Evolutionary conservation across 305 asterid genomes (phyloP).

Genomic region (Stenogyne calaminthoides): DNA sequence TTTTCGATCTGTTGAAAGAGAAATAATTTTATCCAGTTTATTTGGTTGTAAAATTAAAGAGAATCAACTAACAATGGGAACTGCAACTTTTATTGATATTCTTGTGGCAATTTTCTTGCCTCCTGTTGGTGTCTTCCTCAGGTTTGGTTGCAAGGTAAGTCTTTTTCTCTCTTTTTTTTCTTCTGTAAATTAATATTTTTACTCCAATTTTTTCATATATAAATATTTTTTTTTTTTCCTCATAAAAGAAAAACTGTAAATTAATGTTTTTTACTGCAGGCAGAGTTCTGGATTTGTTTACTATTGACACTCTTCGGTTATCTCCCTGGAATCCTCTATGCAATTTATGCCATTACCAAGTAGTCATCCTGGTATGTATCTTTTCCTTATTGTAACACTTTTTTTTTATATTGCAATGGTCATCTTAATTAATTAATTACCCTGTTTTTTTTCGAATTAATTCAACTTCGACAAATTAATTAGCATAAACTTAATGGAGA

Average conservation of each 20-base stretch:
- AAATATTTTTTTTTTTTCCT: no score
- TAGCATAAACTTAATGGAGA: no score
- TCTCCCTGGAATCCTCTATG: conserved; percentile 61
- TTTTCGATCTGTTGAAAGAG: neutral
- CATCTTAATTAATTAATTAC: neutral
- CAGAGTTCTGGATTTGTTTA: conserved; percentile 59
- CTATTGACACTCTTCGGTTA: conserved; percentile 55
- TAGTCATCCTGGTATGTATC: conserved; percentile 12
- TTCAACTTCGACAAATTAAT: no score
- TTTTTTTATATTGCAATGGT: neutral
- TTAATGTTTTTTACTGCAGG: conserved; percentile 29
- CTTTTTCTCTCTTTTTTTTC: neutral
- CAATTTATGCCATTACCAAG: conserved; percentile 53
- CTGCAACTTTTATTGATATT: conserved; percentile 56
- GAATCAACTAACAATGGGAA: neutral
- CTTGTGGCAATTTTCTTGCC: conserved; percentile 69
- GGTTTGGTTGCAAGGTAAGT: conserved; percentile 62
- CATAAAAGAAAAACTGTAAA: no score
- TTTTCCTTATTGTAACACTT: no score
- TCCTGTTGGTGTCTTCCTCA: conserved; percentile 75
- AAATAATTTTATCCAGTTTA: neutral
- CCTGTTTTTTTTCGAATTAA: no score
- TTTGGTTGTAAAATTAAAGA: neutral
- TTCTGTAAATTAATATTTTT: neutral
- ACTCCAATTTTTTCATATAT: no score